Percentiles rank a stretch among this genome's conserved stretches.
Conservation (phyloP, 768 basidiomycete genomes). For the Gelatoporia subvermispora region DNA sequence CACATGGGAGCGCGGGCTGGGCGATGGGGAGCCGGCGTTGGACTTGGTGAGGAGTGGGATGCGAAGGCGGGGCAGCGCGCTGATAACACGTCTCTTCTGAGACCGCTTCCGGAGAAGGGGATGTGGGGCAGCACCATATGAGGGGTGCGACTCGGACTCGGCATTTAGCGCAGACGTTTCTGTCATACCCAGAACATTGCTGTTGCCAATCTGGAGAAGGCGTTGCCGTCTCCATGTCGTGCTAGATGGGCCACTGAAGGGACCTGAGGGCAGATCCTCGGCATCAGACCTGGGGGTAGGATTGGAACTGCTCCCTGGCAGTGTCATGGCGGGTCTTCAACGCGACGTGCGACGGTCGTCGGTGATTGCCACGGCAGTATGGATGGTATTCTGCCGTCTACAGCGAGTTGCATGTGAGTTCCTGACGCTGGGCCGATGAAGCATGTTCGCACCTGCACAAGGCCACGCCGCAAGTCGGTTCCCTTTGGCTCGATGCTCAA, state of each 20-base stretch:
- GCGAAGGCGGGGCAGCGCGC: conserved; percentile 33
- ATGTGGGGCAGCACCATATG: conserved; percentile 4
- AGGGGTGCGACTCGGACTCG: conserved; percentile 20
- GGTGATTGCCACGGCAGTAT: too few relatives aligned
- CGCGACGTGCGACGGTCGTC: neutral
- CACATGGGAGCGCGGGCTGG: conserved; percentile 27
- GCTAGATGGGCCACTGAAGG: conserved; percentile 46
- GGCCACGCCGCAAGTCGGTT: too few relatives aligned
- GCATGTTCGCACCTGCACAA: too few relatives aligned
- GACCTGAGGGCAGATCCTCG: conserved; percentile 24
- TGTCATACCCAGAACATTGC: conserved; percentile 4
- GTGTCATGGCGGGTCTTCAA: conserved; percentile 5
- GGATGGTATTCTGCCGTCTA: neutral
- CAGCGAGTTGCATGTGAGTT: too few relatives aligned
- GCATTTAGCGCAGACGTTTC: conserved; percentile 31
- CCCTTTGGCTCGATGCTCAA: too few relatives aligned
- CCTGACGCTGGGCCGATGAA: too few relatives aligned
- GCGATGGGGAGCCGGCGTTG: conserved; percentile 33
- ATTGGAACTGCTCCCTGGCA: conserved; percentile 4
- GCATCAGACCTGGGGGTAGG: neutral
- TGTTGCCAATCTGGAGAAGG: conserved; percentile 47
- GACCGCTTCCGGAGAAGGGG: conserved; percentile 24
- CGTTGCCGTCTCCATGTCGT: conserved; percentile 60
- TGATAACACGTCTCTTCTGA: conserved; percentile 23
- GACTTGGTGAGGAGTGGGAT: conserved; percentile 25